Conservation (phyloP, 2,329 filamentous ascomycete species). For the Xylariaceae sp. region DNA sequence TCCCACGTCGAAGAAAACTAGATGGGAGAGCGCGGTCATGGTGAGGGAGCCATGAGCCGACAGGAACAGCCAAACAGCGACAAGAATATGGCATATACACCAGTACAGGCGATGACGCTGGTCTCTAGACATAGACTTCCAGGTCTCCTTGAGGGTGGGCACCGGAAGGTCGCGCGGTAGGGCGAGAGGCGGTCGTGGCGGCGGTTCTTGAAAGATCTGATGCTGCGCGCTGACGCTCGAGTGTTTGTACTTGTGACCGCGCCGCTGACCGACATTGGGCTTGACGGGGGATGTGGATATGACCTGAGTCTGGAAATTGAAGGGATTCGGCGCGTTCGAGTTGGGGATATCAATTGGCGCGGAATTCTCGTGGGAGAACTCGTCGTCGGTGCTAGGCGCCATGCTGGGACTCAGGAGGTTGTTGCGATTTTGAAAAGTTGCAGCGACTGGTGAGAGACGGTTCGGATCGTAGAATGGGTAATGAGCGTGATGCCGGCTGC, state of each 20-base stretch:
- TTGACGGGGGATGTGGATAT: conserved; percentile 78
- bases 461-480: conserved; percentile 40
- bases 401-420: conserved; percentile 31
- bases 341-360: conserved; percentile 46
- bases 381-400: conserved; percentile 30
- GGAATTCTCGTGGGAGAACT: conserved; percentile 36
- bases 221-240: conserved; percentile 87
- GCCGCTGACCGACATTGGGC: conserved; percentile 86
- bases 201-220: conserved; percentile 94
- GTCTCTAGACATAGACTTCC: conserved; percentile 86
- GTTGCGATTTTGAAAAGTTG: conserved; percentile 36
- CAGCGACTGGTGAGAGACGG: conserved; percentile 40
- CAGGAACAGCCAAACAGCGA: conserved; percentile 86
- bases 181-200: conserved; percentile 81
- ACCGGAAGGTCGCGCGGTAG: conserved; percentile 91
- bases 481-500: conserved; percentile 15
- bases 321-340: conserved; percentile 65
- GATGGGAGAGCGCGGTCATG: conserved; percentile 88
- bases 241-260: conserved; percentile 97
- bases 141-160: conserved; percentile 86
- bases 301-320: conserved; percentile 90
- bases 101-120: conserved; percentile 84
- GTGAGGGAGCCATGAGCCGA: conserved; percentile 84
- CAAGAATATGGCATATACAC: conserved; percentile 85
- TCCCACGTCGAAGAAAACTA: conserved; percentile 94